Conservation (phyloP, 1,284 basidiomycete species). For the Sphagnurus paluster region DNA sequence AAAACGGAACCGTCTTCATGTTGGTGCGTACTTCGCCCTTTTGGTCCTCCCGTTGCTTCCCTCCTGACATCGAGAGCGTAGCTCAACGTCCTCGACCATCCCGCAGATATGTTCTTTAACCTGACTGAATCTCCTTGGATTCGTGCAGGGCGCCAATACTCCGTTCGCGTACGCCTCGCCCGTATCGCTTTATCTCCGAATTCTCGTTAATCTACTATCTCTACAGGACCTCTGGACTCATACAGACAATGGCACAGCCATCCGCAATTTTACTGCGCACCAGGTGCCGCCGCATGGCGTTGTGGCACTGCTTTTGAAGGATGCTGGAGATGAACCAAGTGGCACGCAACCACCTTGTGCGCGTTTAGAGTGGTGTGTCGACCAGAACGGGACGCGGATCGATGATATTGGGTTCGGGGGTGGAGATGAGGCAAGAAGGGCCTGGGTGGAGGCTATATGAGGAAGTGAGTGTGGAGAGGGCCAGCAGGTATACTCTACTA, state of each 20-base stretch:
- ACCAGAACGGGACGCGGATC: conserved; percentile 37
- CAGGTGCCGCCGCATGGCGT: conserved; percentile 67
- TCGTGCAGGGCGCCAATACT: conserved; percentile 57
- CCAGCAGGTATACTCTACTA: too few relatives aligned
- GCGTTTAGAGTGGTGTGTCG: conserved; percentile 45
- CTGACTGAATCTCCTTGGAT: conserved; percentile 68
- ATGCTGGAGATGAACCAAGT: conserved; percentile 64
- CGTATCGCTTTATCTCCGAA: background rate
- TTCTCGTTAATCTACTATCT: background rate
- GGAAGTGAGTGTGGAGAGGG: background rate
- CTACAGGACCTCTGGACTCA: conserved; percentile 62
- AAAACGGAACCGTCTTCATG: conserved; percentile 55
- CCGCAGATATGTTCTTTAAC: conserved; percentile 56
- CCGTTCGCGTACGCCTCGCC: conserved; percentile 48
- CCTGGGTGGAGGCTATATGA: background rate
- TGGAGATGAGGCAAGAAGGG: background rate
- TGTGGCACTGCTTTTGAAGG: conserved; percentile 62
- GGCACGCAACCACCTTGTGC: conserved; percentile 50
- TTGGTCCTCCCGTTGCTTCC: conserved; percentile 28
- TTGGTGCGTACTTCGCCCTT: conserved; percentile 34
- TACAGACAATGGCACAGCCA: conserved; percentile 64
- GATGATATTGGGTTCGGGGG: conserved; percentile 15
- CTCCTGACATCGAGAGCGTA: conserved; percentile 16
- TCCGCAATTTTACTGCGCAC: conserved; percentile 59
- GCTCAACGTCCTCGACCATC: conserved; percentile 50